phyloP scores from a whole-genome alignment of 2,329 filamentous ascomycete species.

The Talaromyces sp. region DNA sequence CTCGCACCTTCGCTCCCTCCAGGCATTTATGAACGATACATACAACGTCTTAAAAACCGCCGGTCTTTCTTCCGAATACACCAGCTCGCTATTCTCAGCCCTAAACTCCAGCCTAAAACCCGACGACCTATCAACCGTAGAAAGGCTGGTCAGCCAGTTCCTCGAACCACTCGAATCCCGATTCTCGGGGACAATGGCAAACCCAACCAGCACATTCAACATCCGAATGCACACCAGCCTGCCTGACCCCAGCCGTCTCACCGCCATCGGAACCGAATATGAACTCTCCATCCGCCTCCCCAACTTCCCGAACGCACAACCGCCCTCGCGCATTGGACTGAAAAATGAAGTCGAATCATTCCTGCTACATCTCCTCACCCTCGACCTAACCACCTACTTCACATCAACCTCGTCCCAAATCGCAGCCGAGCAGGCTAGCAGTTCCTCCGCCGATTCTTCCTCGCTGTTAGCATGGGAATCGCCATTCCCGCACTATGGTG shows the following conservation, averaged over 20 bases:
- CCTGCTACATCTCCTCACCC: constrained; percentile 32
- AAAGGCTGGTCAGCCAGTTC: constrained; percentile 40
- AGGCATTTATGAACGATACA: constrained; percentile 29
- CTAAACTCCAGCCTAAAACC: constrained; percentile 3
- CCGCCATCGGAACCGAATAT: constrained; percentile 33
- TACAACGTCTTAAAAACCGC: constrained; percentile 28
- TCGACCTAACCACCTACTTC: constrained; percentile 33
- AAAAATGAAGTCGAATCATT: constrained; percentile 31
- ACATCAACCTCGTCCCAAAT: constrained; percentile 15
- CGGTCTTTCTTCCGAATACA: constrained; percentile 26
- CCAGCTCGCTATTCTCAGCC: constrained; percentile 22
- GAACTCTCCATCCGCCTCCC: constrained; percentile 32
- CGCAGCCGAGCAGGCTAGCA: not conserved
- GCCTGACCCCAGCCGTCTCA: constrained; percentile 15
- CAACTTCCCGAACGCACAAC: constrained; percentile 25
- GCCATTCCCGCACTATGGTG: constrained; percentile 13
- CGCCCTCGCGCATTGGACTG: constrained; percentile 28
- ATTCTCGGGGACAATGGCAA: constrained; percentile 33
- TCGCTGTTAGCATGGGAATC: constrained; percentile 22
- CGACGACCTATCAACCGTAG: constrained; percentile 21
- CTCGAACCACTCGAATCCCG: constrained; percentile 41
- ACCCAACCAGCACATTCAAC: constrained; percentile 30
- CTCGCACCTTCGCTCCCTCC: constrained; percentile 29
- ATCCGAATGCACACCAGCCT: constrained; percentile 35
- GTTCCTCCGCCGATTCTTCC: not conserved